phyloP scores from a whole-genome alignment of 345 rosid species.

The Syzygium aromaticum region DNA sequence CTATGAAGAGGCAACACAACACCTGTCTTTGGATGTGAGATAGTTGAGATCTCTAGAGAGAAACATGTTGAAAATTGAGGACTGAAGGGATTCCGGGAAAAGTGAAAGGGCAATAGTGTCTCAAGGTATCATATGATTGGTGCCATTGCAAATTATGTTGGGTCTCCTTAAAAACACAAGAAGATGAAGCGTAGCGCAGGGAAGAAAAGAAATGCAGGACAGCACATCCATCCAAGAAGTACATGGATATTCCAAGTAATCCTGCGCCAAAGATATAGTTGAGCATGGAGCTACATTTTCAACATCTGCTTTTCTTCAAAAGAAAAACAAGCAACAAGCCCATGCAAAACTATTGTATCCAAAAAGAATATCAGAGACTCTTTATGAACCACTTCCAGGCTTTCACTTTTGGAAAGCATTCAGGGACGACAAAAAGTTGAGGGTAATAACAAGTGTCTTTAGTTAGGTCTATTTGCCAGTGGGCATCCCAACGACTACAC shows the following conservation, averaged over 20 bases:
- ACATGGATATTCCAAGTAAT: constrained; percentile 58
- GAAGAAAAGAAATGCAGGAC: constrained; percentile 50
- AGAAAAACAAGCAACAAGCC: not conserved
- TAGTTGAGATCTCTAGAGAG: constrained; percentile 53
- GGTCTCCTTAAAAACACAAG: constrained; percentile 53
- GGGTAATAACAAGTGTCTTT: not conserved
- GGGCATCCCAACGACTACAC: not conserved
- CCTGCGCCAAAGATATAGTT: constrained; percentile 97
- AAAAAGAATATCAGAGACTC: not conserved
- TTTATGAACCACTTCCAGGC: not conserved
- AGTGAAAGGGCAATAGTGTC: constrained; percentile 71
- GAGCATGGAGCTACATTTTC: constrained; percentile 64
- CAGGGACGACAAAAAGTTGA: not conserved
- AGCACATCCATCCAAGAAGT: constrained; percentile 62
- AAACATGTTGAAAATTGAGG: constrained; percentile 67
- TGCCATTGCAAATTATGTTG: constrained; percentile 58
- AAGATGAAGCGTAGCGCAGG: constrained; percentile 62
- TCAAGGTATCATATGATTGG: constrained; percentile 45
- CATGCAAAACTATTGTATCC: constrained; percentile 2
- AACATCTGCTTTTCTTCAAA: constrained; percentile 11
- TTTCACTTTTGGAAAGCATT: not conserved
- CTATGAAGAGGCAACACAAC: constrained; percentile 11
- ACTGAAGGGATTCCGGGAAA: constrained; percentile 66
- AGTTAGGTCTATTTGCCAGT: not conserved
- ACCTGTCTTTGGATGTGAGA: constrained; percentile 60